A percentile compares a stretch with the other conserved stretches of the same genome.
Conservation (phyloP, 2,329 filamentous ascomycete species). For the Penicillium sp. region DNA sequence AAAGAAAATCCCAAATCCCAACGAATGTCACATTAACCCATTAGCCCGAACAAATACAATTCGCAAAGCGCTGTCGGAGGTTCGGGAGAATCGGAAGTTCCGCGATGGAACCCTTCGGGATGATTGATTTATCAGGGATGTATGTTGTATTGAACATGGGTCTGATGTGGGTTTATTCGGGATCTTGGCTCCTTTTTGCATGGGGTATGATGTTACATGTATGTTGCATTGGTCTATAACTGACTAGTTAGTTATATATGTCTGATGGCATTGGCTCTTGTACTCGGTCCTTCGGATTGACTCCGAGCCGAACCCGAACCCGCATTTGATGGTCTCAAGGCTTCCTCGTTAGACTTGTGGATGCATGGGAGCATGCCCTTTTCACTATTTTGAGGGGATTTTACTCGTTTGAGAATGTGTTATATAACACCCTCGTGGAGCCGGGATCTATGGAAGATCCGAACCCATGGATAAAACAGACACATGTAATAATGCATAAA, state of each 20-base stretch:
- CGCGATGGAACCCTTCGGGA: conserved; percentile 1
- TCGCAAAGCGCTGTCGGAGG: conserved; percentile 7
- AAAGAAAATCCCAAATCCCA: not conserved
- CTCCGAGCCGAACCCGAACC: not conserved
- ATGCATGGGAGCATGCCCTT: not conserved
- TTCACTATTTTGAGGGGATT: too few species aligned
- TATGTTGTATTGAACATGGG: not conserved
- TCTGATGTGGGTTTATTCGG: not conserved
- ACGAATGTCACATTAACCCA: not conserved
- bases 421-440: not conserved
- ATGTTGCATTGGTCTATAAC: not conserved
- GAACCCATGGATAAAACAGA: not conserved
- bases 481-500: not conserved
- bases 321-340: too few species aligned
- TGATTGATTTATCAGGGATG: conserved; percentile 9
- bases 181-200: not conserved
- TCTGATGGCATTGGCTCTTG: not conserved
- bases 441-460: not conserved
- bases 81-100: conserved; percentile 25
- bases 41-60: not conserved
- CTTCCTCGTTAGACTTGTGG: not conserved
- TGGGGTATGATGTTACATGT: not conserved
- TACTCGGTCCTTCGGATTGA: not conserved
- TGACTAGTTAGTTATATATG: too few species aligned
- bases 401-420: too few species aligned